Evolutionary conservation across 345 rosid genomes (phyloP), one percentile per base, ranked within the genome.

Genomic region (Salix koriyanagi): DNA sequence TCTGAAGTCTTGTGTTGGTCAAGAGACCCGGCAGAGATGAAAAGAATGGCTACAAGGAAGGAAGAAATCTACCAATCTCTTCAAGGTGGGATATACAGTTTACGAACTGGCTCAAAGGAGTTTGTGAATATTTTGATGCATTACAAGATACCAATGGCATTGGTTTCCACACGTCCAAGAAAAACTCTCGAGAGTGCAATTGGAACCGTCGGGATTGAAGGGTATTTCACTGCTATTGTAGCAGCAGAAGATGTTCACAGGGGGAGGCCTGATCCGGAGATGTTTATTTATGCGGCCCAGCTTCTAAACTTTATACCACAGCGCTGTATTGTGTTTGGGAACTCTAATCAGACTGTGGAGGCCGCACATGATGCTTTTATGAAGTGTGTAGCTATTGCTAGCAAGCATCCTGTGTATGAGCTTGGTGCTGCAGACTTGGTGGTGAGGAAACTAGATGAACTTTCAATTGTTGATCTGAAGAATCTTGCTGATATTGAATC

Each of bases 1-100:
- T 93, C 99, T 0, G 98, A 93, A 85, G 94, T 92, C 72, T 84
- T 96, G 37, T 96, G 99, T 79, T 96, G 99, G 99, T 96, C 99
- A 28, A 86, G 99, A 70, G 98, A 96, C 65, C 91, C 92, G 0
- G 74, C 89, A 16, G 88, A 88, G 73, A 71, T 89, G 83, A 89
- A 85, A 78, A 89, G 98, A 79, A 84, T 93, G 89, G 91, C 98
- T n/a, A 83, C 83, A 1, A 88, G 96, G 82, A 91, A 86, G 83
- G 99, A 93, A 85, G 98, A 93, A 76, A 91, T 96, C 64, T 82
- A 90, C 80, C 87, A 87, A 81, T 87, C 88, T 71, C 69, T 96
- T 65, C 97, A 93, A 70, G 98, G 98, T 73, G 97, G 97, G 66
- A 84, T 93, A 69, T 90, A 88, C 74, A 85, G 89, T 71, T 77